Evolutionary conservation across 768 basidiomycete species (phyloP).

Genomic region (Trametes coccinea): DNA sequence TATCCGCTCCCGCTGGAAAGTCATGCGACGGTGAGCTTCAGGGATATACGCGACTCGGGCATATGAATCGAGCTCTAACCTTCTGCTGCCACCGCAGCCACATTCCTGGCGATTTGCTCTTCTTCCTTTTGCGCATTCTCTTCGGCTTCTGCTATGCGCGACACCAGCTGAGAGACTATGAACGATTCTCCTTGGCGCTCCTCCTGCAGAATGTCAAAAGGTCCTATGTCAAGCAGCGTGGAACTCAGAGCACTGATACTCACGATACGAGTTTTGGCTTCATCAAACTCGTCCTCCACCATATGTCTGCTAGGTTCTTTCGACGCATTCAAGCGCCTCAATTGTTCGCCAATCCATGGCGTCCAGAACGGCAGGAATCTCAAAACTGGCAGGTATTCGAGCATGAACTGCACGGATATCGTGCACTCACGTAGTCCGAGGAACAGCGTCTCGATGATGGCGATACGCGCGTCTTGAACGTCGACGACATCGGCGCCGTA

Average conservation of each 20-base stretch:
- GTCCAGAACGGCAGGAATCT: slow-evolving; percentile 6
- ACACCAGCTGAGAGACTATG: not conserved
- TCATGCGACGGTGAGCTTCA: not conserved
- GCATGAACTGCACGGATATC: not conserved
- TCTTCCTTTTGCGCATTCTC: not conserved
- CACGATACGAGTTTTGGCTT: not conserved
- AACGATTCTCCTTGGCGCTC: not conserved
- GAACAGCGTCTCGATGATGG: slow-evolving; percentile 14
- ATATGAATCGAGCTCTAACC: not conserved
- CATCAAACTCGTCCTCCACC: not conserved
- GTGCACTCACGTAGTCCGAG: not conserved
- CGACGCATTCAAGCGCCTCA: not conserved
- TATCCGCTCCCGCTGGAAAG: slow-evolving; percentile 20
- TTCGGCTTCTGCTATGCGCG: not conserved
- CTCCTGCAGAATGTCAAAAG: not conserved
- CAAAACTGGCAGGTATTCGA: slow-evolving; percentile 2
- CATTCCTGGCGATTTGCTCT: not conserved
- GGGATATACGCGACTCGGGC: too few species aligned
- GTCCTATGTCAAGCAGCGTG: not conserved
- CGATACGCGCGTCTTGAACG: slow-evolving; percentile 16
- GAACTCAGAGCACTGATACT: not conserved
- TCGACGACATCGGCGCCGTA: slow-evolving; percentile 3
- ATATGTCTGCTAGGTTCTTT: not conserved
- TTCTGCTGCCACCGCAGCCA: slow-evolving; percentile 1
- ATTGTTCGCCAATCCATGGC: slow-evolving; percentile 1